phyloP scores from a whole-genome alignment of 805 yeast species.

The Ogataea nonfermentans region DNA sequence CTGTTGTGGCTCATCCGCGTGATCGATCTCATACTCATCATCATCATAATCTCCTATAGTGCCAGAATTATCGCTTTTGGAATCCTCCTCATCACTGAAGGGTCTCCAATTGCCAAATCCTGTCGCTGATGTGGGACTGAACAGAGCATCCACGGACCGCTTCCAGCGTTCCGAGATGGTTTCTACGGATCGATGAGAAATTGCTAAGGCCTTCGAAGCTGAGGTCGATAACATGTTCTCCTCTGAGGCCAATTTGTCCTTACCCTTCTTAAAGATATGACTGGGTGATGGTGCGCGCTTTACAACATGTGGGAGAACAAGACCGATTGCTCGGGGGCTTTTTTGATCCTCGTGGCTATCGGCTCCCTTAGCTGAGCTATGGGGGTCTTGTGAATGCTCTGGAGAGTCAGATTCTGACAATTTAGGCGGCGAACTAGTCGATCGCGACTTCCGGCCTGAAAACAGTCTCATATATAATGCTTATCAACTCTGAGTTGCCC shows the following conservation, averaged over 20 bases:
- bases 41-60: constrained; percentile 28
- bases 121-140: not conserved
- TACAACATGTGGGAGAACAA: constrained; percentile 6
- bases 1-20: not conserved
- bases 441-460: constrained; percentile 5
- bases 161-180: constrained; percentile 1
- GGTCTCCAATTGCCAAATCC: constrained; percentile 1
- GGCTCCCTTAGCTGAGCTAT: not conserved
- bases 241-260: constrained; percentile 1
- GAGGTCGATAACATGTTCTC: not conserved
- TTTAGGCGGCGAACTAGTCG: constrained; percentile 5
- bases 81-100: constrained; percentile 21
- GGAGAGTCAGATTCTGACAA: not conserved
- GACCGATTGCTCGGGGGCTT: constrained; percentile 4
- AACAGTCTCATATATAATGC: constrained; percentile 5
- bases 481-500: too few species aligned
- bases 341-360: not conserved
- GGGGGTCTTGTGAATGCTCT: not conserved
- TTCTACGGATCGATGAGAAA: constrained; percentile 4
- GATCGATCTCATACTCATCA: constrained; percentile 15
- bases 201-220: constrained; percentile 2
- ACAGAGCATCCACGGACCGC: constrained; percentile 8
- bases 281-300: constrained; percentile 14
- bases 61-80: constrained; percentile 18
- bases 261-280: constrained; percentile 9